Evolutionary conservation across 2,329 filamentous ascomycete species (phyloP), one percentile per base, ranked within the genome.

Genomic region (Clonostachys rosea): DNA sequence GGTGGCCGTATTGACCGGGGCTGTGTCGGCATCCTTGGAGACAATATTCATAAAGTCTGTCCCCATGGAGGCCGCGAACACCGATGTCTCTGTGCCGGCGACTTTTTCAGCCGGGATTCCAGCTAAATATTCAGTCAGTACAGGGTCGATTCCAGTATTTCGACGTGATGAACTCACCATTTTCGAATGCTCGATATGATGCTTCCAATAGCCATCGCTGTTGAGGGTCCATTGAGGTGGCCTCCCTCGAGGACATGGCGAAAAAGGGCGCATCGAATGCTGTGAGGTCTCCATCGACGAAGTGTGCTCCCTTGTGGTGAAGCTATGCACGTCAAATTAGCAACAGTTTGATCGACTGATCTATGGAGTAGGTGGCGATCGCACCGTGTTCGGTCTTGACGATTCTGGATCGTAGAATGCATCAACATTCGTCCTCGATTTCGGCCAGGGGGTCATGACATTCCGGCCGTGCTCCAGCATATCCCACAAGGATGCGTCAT

Each of bases 371-470:
- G 24, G 24, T 30, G 24, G 24, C 24, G 24, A 30, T 30, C 8
- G 24, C 9, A 44, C 43, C 39, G 47, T 45, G 11, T 39, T 49
- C 44, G 43, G 36, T 50, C 46, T n/a, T 34, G 17, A 34, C 24
- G 10, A 24, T 40, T 39, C 36, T n/a, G 35, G 45, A 36, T 52
- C 47, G 41, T 53, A 44, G 36, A 39, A 39, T n/a, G 60, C 54
- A 18, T 58, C 54, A 13, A 52, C 47, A 14, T 53, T 59, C 11
- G 60, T 54, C 18, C 64, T 62, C 3, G 51, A 54, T n/a, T 59
- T 50, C 3, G 65, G 65, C 58, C 60, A 68, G 12, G 50, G 43
- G 4, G 59, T 65, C 54, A 60, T 56, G 17, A 66, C 33, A 45
- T 64, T 67, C 47, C 44, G 58, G 18, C 54, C 48, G 18, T 53